phyloP scores from a whole-genome alignment of 805 yeast genomes.

The Ogataea pilisensis region DNA sequence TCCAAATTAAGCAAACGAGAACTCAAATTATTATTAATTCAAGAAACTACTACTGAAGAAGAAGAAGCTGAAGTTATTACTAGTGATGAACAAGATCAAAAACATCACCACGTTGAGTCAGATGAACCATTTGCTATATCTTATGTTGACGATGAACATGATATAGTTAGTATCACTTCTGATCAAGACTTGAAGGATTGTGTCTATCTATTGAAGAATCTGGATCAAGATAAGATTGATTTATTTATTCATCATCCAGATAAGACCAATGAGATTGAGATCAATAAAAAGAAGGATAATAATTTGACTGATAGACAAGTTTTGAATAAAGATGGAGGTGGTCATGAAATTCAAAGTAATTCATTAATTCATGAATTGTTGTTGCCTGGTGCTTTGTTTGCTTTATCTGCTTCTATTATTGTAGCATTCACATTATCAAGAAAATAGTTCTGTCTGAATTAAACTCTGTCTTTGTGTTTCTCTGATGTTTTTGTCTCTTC shows the following conservation, averaged over 20 bases:
- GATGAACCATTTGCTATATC: constrained; percentile 55
- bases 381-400: constrained; percentile 59
- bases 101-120: constrained; percentile 15
- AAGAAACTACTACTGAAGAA: no score
- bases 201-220: constrained; percentile 47
- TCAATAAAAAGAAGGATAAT: constrained; percentile 7
- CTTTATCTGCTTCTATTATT: constrained; percentile 55
- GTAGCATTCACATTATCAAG: constrained; percentile 53
- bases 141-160: constrained; percentile 82
- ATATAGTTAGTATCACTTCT: constrained; percentile 69
- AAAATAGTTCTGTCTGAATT: constrained; percentile 22
- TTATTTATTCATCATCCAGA: constrained; percentile 67
- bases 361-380: constrained; percentile 53
- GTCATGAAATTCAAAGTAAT: not conserved
- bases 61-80: not conserved
- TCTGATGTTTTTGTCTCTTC: not conserved
- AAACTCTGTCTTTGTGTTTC: constrained; percentile 1
- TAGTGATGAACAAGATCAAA: constrained; percentile 1
- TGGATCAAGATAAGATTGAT: constrained; percentile 61
- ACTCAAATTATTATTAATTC: constrained; percentile 14
- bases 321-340: not conserved
- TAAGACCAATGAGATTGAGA: constrained; percentile 28
- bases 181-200: constrained; percentile 74
- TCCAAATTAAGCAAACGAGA: constrained; percentile 42
- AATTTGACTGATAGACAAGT: not conserved